A percentile compares a stretch with the other conserved stretches of the same genome.
phyloP scores from a whole-genome alignment of 2,329 filamentous ascomycete genomes.

The Zymoseptoria ardabiliae region DNA sequence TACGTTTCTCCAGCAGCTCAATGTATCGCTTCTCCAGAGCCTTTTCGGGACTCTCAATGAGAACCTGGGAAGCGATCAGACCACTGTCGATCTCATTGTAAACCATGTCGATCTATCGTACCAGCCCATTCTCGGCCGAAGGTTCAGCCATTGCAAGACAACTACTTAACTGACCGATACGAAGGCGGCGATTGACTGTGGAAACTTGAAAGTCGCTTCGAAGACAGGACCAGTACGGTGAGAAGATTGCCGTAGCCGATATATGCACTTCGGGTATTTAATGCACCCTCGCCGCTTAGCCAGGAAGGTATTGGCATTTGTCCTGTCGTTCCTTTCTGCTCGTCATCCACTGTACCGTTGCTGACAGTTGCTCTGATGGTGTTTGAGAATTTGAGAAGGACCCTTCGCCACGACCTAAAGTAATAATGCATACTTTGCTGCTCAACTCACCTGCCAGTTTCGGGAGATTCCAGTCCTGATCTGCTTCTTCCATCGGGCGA shows the following conservation, averaged over 20 bases:
- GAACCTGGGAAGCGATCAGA: too few species aligned
- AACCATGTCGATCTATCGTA: background rate
- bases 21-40: conserved; percentile 3
- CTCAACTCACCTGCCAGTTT: background rate
- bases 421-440: background rate
- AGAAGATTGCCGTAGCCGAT: background rate
- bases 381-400: background rate
- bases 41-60: background rate
- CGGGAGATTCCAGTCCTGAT: background rate
- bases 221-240: background rate
- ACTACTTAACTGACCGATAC: background rate
- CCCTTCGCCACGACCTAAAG: too few species aligned
- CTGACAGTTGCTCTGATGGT: background rate
- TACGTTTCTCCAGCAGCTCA: conserved; percentile 4
- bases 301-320: background rate
- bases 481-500: background rate
- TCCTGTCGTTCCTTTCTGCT: background rate
- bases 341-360: background rate
- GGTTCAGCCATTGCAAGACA: background rate
- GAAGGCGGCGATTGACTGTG: background rate
- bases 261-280: background rate
- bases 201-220: background rate
- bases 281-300: background rate
- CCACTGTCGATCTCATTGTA: background rate
- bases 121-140: background rate